phyloP scores from a whole-genome alignment of 2,329 filamentous ascomycete species.

The Conoideocrella luteorostrata region DNA sequence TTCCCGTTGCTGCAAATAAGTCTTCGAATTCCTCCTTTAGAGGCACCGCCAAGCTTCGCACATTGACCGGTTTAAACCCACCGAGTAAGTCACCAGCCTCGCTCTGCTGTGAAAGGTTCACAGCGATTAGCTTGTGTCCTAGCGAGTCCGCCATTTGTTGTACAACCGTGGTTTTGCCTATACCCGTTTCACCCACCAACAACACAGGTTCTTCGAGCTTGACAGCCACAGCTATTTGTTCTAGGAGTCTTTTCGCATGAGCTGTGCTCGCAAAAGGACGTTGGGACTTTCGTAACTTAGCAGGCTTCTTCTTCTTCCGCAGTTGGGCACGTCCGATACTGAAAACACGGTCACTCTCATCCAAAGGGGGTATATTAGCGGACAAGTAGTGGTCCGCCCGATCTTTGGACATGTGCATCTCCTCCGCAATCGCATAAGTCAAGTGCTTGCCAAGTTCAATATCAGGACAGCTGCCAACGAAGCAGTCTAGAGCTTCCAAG shows the following conservation, averaged over 20 bases:
- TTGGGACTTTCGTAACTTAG: constrained; percentile 44
- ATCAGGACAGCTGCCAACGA: constrained; percentile 73
- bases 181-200: constrained; percentile 97
- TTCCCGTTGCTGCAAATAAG: constrained; percentile 75
- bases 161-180: constrained; percentile 93
- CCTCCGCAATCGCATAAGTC: constrained; percentile 69
- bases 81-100: constrained; percentile 94
- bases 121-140: constrained; percentile 80
- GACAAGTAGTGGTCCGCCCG: constrained; percentile 71
- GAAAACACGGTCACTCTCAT: constrained; percentile 52
- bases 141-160: constrained; percentile 83
- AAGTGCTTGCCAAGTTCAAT: constrained; percentile 53
- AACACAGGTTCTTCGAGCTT: constrained; percentile 82
- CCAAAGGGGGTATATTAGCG: constrained; percentile 64
- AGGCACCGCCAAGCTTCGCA: constrained; percentile 79
- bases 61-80: constrained; percentile 92
- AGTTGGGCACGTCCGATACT: constrained; percentile 61
- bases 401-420: constrained; percentile 80
- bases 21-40: constrained; percentile 92
- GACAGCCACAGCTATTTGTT: constrained; percentile 80
- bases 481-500: constrained; percentile 88
- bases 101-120: constrained; percentile 96
- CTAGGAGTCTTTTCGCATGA: constrained; percentile 76
- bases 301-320: constrained; percentile 47
- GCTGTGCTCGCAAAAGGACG: constrained; percentile 81